A percentile compares a stretch with the other conserved stretches of the same genome.
phyloP scores from a whole-genome alignment of 768 basidiomycete species.

The Austroboletus eburneus region DNA sequence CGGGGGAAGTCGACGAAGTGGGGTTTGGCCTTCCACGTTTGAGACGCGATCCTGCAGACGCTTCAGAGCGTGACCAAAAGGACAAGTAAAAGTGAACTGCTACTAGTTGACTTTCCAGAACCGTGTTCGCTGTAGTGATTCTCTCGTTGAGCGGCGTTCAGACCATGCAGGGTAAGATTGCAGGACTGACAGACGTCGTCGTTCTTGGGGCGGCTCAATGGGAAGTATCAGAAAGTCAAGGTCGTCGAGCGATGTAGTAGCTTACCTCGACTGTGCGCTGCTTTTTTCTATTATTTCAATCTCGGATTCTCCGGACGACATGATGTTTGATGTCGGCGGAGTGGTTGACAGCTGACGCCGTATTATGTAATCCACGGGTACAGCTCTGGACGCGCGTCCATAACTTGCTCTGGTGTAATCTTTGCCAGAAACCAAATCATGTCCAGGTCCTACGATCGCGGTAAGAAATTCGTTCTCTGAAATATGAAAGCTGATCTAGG shows the following conservation, averaged over 20 bases:
- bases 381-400: conserved; percentile 50
- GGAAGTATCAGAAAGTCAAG: no score
- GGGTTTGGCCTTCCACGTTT: conserved; percentile 15
- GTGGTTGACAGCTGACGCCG: no score
- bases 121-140: conserved; percentile 57
- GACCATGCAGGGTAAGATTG: conserved; percentile 33
- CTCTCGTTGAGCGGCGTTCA: conserved; percentile 38
- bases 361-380: no score
- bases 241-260: no score
- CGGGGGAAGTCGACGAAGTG: conserved; percentile 1
- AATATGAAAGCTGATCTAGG: conserved; percentile 3
- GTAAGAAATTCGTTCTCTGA: conserved; percentile 38
- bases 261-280: no score
- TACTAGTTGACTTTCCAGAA: conserved; percentile 8
- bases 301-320: conserved; percentile 23
- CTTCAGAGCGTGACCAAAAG: background rate
- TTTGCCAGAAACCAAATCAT: conserved; percentile 35
- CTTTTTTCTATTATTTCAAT: conserved; percentile 22
- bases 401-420: conserved; percentile 11
- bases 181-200: conserved; percentile 52
- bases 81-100: conserved; percentile 8
- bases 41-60: conserved; percentile 9
- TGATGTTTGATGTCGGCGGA: no score
- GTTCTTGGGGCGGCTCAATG: conserved; percentile 15
- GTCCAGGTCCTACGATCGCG: conserved; percentile 98